Percentiles rank a stretch among this genome's conserved stretches.
Evolutionary conservation across 2,329 filamentous ascomycete species (phyloP).

Genomic region (Pseudopithomyces chartarum): DNA sequence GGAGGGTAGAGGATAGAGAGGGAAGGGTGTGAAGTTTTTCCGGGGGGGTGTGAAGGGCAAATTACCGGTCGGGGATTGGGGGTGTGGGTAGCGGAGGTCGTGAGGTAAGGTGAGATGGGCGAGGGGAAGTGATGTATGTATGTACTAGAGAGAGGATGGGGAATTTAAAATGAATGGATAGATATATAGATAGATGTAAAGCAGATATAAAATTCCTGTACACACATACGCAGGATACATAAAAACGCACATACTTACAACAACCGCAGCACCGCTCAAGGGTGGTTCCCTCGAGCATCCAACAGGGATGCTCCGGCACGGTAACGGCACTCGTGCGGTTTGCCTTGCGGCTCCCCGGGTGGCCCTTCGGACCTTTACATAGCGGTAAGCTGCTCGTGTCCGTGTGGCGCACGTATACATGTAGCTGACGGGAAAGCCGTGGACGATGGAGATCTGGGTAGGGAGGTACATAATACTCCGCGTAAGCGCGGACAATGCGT

Average conservation of each 20-base stretch:
- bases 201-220: no score
- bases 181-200: no score
- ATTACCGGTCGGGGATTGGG: constrained; percentile 4
- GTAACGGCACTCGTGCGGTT: not conserved
- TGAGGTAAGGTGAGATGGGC: no score
- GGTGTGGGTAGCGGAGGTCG: not conserved
- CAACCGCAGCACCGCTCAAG: no score
- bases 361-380: not conserved
- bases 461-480: not conserved
- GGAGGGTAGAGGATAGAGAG: not conserved
- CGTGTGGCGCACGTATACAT: not conserved
- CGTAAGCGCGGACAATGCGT: not conserved
- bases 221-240: not conserved
- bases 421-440: constrained; percentile 6
- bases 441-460: not conserved
- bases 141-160: no score
- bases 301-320: no score
- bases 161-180: no score
- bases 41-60: not conserved
- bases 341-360: not conserved
- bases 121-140: no score
- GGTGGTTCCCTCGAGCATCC: no score
- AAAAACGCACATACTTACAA: no score
- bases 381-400: not conserved
- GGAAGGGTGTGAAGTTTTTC: not conserved